Evolutionary conservation across 768 basidiomycete genomes (phyloP).

Genomic region (Boletus sensibilis): DNA sequence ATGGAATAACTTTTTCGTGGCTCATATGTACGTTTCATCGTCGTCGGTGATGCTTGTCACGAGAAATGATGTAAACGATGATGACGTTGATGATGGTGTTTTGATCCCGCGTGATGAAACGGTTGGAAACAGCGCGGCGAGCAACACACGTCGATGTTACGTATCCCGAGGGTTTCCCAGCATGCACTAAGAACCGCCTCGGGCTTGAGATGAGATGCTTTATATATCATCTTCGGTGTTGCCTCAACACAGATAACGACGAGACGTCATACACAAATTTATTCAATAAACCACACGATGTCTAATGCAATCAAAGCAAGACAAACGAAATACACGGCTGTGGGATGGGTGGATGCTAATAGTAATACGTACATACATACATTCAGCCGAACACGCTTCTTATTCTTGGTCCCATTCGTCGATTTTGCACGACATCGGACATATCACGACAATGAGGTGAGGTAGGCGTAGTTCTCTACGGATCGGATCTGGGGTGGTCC

Average conservation of each 20-base stretch:
- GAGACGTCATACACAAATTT: neutral
- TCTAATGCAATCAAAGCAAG: slow-evolving; percentile 8
- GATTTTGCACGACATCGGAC: slow-evolving; percentile 1
- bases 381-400: neutral
- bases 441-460: slow-evolving; percentile 23
- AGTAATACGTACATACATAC: slow-evolving; percentile 18
- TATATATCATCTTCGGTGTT: neutral
- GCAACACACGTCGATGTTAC: neutral
- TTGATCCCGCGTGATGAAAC: slow-evolving; percentile 1
- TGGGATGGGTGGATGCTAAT: neutral
- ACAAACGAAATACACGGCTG: slow-evolving; percentile 4
- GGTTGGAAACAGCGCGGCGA: slow-evolving; percentile 6
- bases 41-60: neutral
- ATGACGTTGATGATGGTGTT: neutral
- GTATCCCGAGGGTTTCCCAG: neutral
- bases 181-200: neutral
- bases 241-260: neutral
- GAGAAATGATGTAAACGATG: slow-evolving; percentile 9
- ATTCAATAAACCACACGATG: neutral
- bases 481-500: slow-evolving; percentile 13
- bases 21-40: neutral
- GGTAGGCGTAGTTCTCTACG: slow-evolving; percentile 11
- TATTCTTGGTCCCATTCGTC: neutral
- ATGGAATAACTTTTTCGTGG: slow-evolving; percentile 1
- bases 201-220: neutral